A percentile compares a stretch with the other conserved stretches of the same genome.
Evolutionary conservation across 371 early-diverging fungal genomes (phyloP).

Genomic region (Apophysomyces ossiformis): DNA sequence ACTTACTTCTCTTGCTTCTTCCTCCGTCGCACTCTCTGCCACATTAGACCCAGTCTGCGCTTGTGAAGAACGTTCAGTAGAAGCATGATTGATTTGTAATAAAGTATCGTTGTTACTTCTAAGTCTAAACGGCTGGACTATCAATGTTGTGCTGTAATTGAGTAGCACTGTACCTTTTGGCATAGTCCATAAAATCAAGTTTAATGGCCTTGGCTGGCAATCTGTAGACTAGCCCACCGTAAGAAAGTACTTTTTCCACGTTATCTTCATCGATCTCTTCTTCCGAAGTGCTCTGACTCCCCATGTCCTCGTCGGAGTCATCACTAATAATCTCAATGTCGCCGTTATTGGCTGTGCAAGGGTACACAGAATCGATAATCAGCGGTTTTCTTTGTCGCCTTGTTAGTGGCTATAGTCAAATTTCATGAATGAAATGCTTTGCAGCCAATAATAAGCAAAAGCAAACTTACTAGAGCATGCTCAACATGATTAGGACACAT

Average conservation of each 20-base stretch:
- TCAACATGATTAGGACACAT: conserved; percentile 92
- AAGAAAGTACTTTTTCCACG: conserved; percentile 26
- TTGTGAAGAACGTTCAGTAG: conserved; percentile 5
- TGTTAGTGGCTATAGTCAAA: conserved; percentile 27
- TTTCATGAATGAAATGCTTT: not conserved
- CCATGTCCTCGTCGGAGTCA: conserved; percentile 11
- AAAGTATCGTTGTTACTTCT: not conserved
- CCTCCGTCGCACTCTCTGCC: conserved; percentile 15
- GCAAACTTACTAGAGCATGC: conserved; percentile 47
- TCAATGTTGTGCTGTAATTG: too few relatives aligned
- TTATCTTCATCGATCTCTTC: conserved; percentile 5
- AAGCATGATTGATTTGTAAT: not conserved
- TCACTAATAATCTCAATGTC: conserved; percentile 39
- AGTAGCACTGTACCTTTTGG: conserved; percentile 23
- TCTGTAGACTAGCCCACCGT: conserved; percentile 39
- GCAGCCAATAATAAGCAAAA: not conserved
- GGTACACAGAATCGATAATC: conserved; percentile 17
- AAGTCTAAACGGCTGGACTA: not conserved
- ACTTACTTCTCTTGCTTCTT: conserved; percentile 21
- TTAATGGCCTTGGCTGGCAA: conserved; percentile 51
- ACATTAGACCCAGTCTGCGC: conserved; percentile 11
- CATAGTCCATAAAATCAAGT: conserved; percentile 44
- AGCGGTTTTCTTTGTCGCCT: conserved; percentile 27
- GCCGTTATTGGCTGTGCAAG: conserved; percentile 27
- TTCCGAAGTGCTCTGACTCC: conserved; percentile 8